These are phyloP conservation scores for Macrolepiota albuminosa DNA, from an alignment of 768 basidiomycete species.

Conservation along the genomic window DNA sequence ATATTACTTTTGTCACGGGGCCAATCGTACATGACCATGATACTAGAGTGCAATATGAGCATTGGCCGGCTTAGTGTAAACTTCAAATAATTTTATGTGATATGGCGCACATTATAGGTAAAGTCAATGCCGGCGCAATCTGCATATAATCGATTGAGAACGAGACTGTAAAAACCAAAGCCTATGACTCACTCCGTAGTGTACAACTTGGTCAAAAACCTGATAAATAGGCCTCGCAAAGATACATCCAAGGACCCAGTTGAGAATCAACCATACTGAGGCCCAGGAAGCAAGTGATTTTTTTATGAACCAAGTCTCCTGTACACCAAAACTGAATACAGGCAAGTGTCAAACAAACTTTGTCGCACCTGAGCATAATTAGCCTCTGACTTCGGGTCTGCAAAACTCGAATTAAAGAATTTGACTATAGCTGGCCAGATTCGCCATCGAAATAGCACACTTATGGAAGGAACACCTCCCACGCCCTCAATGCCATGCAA, in stretches of 20 bases:
- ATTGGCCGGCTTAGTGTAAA: background rate
- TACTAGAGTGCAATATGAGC: conserved; percentile 18
- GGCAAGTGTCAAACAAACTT: background rate
- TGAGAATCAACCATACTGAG: conserved; percentile 57
- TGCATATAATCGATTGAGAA: conserved; percentile 11
- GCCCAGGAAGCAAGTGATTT: conserved; percentile 66
- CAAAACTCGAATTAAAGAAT: conserved; percentile 60
- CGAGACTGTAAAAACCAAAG: background rate
- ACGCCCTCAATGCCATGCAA: conserved; percentile 28
- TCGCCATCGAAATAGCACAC: conserved; percentile 52
- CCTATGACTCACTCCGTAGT: conserved; percentile 42
- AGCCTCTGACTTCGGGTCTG: conserved; percentile 46
- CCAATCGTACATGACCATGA: conserved; percentile 69
- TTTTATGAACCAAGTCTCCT: conserved; percentile 72
- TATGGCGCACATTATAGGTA: conserved; percentile 48
- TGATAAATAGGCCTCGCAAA: conserved; percentile 39
- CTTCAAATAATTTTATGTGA: background rate
- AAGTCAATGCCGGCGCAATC: conserved; percentile 54
- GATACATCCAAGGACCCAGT: conserved; percentile 61
- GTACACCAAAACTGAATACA: conserved; percentile 12
- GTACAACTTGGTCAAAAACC: conserved; percentile 55
- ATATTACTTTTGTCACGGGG: conserved; percentile 53
- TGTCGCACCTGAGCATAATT: conserved; percentile 36
- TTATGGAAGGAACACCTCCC: conserved; percentile 25
- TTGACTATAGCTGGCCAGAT: conserved; percentile 49